Evolutionary conservation across 2,329 filamentous ascomycete species (phyloP).

Genomic region (Alternaria sp.): DNA sequence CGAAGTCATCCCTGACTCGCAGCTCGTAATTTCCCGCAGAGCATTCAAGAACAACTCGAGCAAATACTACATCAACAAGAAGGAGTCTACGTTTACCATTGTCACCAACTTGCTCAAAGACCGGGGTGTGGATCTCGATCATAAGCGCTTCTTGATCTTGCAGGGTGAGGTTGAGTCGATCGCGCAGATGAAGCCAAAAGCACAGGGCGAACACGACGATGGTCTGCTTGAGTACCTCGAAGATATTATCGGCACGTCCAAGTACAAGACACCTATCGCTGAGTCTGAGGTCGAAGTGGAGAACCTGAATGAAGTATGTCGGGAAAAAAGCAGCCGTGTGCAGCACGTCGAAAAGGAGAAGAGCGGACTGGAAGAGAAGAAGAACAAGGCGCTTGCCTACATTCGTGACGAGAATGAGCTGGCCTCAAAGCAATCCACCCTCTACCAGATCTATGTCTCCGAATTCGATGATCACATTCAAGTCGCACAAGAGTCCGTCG

Average conservation of each 20-base stretch:
- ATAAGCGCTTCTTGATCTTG: constrained; percentile 96
- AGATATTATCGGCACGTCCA: constrained; percentile 98
- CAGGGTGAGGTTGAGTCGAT: constrained; percentile 99
- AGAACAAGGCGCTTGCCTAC: constrained; percentile 89
- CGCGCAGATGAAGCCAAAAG: constrained; percentile 98
- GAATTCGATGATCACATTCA: constrained; percentile 89
- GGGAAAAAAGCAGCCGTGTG: constrained; percentile 93
- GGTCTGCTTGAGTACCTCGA: constrained; percentile 95
- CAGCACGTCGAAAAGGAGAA: constrained; percentile 99
- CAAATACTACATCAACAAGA: constrained; percentile 96
- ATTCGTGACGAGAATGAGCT: constrained; percentile 95
- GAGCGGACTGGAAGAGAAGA: constrained; percentile 91
- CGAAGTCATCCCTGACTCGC: constrained; percentile 81
- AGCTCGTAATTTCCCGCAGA: constrained; percentile 85
- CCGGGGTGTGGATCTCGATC: constrained; percentile 91
- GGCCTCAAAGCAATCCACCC: constrained; percentile 82
- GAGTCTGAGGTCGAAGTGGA: constrained; percentile 92
- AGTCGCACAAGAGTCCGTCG: constrained; percentile 88
- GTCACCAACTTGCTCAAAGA: constrained; percentile 89
- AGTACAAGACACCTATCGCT: constrained; percentile 97
- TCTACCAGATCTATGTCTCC: constrained; percentile 90
- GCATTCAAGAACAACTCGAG: constrained; percentile 98
- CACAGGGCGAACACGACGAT: constrained; percentile 92
- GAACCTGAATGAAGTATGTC: constrained; percentile 89
- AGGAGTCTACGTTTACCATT: constrained; percentile 87